Base-by-base conservation (phyloP, 257 asterid species). In the Petunia axillaris region DNA sequence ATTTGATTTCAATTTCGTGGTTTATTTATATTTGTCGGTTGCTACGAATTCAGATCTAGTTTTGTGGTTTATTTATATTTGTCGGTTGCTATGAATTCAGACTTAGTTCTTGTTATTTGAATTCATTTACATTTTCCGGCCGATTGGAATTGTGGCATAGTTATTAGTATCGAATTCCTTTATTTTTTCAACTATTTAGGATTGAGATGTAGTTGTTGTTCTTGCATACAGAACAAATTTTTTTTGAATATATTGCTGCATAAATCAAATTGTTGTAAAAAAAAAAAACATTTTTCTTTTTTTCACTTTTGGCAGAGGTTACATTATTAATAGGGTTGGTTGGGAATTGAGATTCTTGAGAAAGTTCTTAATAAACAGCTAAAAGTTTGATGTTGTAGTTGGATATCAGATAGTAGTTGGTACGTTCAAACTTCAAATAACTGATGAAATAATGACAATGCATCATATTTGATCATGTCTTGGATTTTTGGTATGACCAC, bases 261-360 rank as follows among this genome's bases (percentile, higher is more conserved):
- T 46, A 4, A 2, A 48, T 48, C 43, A 73, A 7, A 73, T 73
- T 50, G 77, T 35, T 50, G 9, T 48, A 57, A 5, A 25, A 46
- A 8, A 46, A 43, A 48, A 9, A 8, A 46, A 43, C 25, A 9
- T 71, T 63, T 63, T 71, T 48, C 11, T 48, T 35, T 71, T 35
- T 36, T 71, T 35, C 76, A 9, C 25, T 70, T 70, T 46, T 46
- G 58, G 59, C 58, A 46, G 76, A 70, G 16, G 4, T 4, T 73
- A 50, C 62, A 73, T 73, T 48, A 73, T 73, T 48, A 73, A 73
- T 73, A 48, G 60, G 15, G 16, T 50, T 73, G 62, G 77, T 73
- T 73, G 46, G 77, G 62, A 73, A 39, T 50, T 35, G 3, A 11
- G 39, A 59, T 25, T 59, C 5, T 59, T 48, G 6, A 10, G 46